Evolutionary conservation across 768 basidiomycete genomes (phyloP).

Genomic region (Panellus pusillus): DNA sequence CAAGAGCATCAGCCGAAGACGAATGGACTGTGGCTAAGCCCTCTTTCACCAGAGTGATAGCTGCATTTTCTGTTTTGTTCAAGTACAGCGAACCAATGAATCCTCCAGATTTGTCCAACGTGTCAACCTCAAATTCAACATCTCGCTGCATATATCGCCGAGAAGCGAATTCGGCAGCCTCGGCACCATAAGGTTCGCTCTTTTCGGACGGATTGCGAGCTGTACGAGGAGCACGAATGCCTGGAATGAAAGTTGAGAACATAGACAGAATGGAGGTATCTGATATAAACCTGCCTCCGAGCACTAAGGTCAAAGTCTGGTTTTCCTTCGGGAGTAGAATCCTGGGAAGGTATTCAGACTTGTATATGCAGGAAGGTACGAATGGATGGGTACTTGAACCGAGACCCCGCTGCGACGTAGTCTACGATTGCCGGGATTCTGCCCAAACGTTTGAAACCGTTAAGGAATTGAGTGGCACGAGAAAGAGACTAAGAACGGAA

Average conservation of each 20-base stretch:
- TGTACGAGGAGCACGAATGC: conserved; percentile 88
- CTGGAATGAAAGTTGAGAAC: conserved; percentile 34
- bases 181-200: conserved; percentile 83
- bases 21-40: conserved; percentile 87
- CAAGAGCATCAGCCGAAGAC: conserved; percentile 80
- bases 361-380: conserved; percentile 20
- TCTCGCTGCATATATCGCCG: conserved; percentile 92
- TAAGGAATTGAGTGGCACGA: conserved; percentile 85
- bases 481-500: conserved; percentile 47
- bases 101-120: conserved; percentile 91
- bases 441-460: conserved; percentile 88
- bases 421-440: conserved; percentile 85
- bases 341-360: conserved; percentile 37
- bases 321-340: conserved; percentile 89
- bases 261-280: not conserved
- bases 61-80: conserved; percentile 86
- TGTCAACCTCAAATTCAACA: conserved; percentile 89
- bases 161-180: conserved; percentile 78
- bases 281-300: conserved; percentile 57
- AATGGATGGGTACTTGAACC: conserved; percentile 73
- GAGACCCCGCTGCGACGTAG: conserved; percentile 90
- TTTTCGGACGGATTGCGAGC: conserved; percentile 82
- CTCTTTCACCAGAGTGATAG: conserved; percentile 79
- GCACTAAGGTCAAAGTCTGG: conserved; percentile 88
- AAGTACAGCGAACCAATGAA: conserved; percentile 88